A percentile compares a stretch with the other conserved stretches of the same genome.
These are phyloP conservation scores for Xanthoconium stramineum DNA, from an alignment of 768 basidiomycete genomes.

Conservation along the genomic window DNA sequence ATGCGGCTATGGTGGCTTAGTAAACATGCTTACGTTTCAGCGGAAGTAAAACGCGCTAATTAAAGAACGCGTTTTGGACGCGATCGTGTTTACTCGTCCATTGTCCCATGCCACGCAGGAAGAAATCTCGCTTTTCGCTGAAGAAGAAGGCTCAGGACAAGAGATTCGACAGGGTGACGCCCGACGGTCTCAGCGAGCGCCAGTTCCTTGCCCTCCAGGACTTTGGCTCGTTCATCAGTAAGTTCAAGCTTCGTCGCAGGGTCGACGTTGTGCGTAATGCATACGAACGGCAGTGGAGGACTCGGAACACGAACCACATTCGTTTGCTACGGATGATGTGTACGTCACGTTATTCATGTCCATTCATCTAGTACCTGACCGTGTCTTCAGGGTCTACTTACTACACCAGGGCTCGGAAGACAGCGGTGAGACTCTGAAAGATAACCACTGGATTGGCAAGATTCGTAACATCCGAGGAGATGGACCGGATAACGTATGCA, in stretches of 20 bases:
- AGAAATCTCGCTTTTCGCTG: constrained; percentile 8
- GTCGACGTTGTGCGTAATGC: neutral
- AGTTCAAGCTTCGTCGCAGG: neutral
- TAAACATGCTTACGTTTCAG: constrained; percentile 24
- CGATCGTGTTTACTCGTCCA: constrained; percentile 11
- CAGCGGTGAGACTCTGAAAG: constrained; percentile 18
- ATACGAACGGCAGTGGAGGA: constrained; percentile 12
- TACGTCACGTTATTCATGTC: constrained; percentile 13
- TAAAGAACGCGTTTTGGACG: constrained; percentile 26
- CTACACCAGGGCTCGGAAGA: neutral
- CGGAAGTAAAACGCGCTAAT: constrained; percentile 22
- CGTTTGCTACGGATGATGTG: constrained; percentile 35
- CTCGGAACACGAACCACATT: constrained; percentile 8
- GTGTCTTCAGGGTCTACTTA: constrained; percentile 34
- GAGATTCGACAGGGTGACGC: neutral
- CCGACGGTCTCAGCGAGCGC: constrained; percentile 4
- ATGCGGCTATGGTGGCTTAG: neutral
- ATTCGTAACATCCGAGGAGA: constrained; percentile 44
- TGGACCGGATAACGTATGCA: constrained; percentile 30
- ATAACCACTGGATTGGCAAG: constrained; percentile 51
- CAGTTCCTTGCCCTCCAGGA: constrained; percentile 6
- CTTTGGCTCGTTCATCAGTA: constrained; percentile 20
- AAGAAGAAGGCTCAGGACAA: constrained; percentile 11
- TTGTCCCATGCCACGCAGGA: constrained; percentile 26
- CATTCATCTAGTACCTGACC: neutral